Percentiles rank a stretch among this genome's conserved stretches.
Evolutionary conservation across 306 rosid genomes (phyloP).

Genomic region (Medicago arabica): DNA sequence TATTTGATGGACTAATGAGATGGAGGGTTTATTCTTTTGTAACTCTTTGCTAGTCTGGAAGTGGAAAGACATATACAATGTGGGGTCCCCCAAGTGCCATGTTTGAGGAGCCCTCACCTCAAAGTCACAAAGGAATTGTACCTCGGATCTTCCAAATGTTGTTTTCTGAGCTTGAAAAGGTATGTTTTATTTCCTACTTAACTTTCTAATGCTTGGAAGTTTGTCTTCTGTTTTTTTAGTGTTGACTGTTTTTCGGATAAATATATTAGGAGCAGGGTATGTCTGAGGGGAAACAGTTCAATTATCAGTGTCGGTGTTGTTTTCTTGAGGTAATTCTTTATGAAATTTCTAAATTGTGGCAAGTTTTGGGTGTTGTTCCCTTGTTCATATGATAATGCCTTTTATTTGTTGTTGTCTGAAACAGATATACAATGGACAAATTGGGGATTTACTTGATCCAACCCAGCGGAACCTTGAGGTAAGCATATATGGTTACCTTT

Average conservation of each 20-base stretch:
- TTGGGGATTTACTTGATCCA: slow-evolving; percentile 59
- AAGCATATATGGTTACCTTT: slow-evolving; percentile 27
- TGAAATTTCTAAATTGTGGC: not conserved
- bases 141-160: slow-evolving; percentile 88
- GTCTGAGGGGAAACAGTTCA: slow-evolving; percentile 76
- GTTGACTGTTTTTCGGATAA: slow-evolving; percentile 41
- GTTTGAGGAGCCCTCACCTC: slow-evolving; percentile 78
- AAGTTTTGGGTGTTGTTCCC: not conserved
- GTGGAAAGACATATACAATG: slow-evolving; percentile 95
- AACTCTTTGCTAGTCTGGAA: slow-evolving; percentile 65
- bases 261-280: slow-evolving; percentile 65
- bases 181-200: slow-evolving; percentile 44
- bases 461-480: slow-evolving; percentile 85
- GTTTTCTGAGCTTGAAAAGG: slow-evolving; percentile 81
- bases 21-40: not conserved
- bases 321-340: slow-evolving; percentile 75
- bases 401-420: not conserved
- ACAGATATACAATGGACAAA: slow-evolving; percentile 55
- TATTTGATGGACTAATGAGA: not conserved
- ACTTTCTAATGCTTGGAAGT: slow-evolving; percentile 15
- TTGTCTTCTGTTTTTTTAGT: slow-evolving; percentile 16
- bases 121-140: slow-evolving; percentile 79
- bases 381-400: slow-evolving; percentile 48
- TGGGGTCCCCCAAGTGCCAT: slow-evolving; percentile 99
- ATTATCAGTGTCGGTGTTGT: slow-evolving; percentile 91